Percentiles rank a stretch among this genome's conserved stretches.
phyloP scores from a whole-genome alignment of 2,329 filamentous ascomycete species.

The Penicillium italicum region DNA sequence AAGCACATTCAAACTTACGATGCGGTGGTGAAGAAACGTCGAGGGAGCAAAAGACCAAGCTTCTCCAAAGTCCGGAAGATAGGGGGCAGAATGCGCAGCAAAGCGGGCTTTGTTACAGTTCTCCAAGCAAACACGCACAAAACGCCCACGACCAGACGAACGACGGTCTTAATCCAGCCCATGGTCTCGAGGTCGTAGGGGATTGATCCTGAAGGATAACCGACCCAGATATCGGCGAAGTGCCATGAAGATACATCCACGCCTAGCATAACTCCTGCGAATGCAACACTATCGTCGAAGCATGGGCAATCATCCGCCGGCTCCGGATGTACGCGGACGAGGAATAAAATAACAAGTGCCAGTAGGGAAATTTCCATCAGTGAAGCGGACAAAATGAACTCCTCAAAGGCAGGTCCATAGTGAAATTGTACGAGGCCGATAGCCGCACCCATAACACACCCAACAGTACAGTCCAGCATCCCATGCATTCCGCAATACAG shows the following conservation, averaged over 20 bases:
- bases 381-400: constrained; percentile 63
- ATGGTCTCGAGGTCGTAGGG: constrained; percentile 65
- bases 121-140: constrained; percentile 84
- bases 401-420: constrained; percentile 60
- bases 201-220: constrained; percentile 56
- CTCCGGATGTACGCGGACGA: constrained; percentile 89
- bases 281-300: constrained; percentile 93
- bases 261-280: constrained; percentile 85
- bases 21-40: constrained; percentile 86
- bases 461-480: constrained; percentile 83
- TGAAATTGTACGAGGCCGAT: constrained; percentile 56
- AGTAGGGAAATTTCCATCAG: constrained; percentile 64
- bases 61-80: constrained; percentile 83
- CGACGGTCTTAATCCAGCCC: constrained; percentile 60
- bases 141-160: constrained; percentile 75
- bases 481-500: constrained; percentile 99
- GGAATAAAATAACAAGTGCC: constrained; percentile 63
- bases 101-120: constrained; percentile 77
- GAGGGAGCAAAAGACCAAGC: constrained; percentile 72
- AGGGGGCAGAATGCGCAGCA: constrained; percentile 75
- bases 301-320: constrained; percentile 96
- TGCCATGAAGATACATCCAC: constrained; percentile 81
- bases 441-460: constrained; percentile 69
- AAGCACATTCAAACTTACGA: constrained; percentile 51
- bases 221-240: constrained; percentile 57